Percentiles rank a stretch among this genome's conserved stretches.
Evolutionary conservation across 176 grass and related monocot genomes (phyloP).

Genomic region (Ampelocalamus luodianensis): DNA sequence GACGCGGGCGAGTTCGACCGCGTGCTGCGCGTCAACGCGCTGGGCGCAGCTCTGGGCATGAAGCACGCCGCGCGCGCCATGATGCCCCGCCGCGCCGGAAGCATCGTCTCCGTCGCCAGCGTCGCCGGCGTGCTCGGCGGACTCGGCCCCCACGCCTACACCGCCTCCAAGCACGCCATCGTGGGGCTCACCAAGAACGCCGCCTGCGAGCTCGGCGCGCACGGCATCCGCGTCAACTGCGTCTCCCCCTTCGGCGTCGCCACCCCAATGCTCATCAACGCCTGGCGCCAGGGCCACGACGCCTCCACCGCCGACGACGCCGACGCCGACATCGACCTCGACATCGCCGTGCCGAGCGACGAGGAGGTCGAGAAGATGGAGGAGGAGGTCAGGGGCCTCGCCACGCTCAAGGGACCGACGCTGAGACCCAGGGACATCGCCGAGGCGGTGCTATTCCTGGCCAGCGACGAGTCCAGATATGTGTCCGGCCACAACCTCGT

Average conservation of each 20-base stretch:
- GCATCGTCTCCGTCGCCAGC: slow-evolving; percentile 91
- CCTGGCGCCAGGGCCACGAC: slow-evolving; percentile 75
- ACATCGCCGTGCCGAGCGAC: slow-evolving; percentile 43
- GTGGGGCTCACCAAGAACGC: slow-evolving; percentile 97
- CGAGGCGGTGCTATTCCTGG: slow-evolving; percentile 87
- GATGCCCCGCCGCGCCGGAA: slow-evolving; percentile 53
- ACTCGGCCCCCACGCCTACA: slow-evolving; percentile 91
- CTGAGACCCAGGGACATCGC: slow-evolving; percentile 80
- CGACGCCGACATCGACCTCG: slow-evolving; percentile 34
- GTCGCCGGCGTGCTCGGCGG: slow-evolving; percentile 93
- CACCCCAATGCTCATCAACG: slow-evolving; percentile 94
- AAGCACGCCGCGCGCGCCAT: slow-evolving; percentile 96
- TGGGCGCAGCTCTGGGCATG: slow-evolving; percentile 89
- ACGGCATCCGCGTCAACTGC: slow-evolving; percentile 95
- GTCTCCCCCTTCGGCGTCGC: slow-evolving; percentile 97
- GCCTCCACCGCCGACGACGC: slow-evolving; percentile 27
- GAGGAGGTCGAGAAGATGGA: slow-evolving; percentile 87
- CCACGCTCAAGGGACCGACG: slow-evolving; percentile 77
- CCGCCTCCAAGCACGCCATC: slow-evolving; percentile 93
- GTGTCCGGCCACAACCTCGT: slow-evolving; percentile 97
- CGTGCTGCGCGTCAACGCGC: slow-evolving; percentile 93
- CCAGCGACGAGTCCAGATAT: slow-evolving; percentile 90
- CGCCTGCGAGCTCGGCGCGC: slow-evolving; percentile 88
- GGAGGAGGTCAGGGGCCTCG: slow-evolving; percentile 73
- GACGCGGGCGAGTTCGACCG: slow-evolving; percentile 86